Conservation (phyloP, 2,329 filamentous ascomycete species). For the Colletotrichum phormii region DNA sequence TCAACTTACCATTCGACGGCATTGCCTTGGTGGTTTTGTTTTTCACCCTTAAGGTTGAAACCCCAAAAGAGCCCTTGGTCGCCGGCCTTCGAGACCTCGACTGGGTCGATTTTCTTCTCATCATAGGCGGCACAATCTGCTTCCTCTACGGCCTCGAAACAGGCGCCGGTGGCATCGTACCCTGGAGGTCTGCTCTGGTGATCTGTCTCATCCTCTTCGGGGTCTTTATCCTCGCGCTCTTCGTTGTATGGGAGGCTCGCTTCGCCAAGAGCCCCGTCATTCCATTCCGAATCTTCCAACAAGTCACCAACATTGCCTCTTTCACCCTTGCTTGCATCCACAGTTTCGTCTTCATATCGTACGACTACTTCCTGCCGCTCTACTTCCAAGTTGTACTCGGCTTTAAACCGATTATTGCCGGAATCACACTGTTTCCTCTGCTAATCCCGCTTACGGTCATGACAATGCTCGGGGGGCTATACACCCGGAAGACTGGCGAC, state of each 20-base stretch:
- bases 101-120: constrained; percentile 62
- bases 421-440: constrained; percentile 63
- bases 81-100: constrained; percentile 64
- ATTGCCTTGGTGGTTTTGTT: constrained; percentile 50
- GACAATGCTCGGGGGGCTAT: constrained; percentile 44
- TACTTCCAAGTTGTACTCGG: constrained; percentile 69
- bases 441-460: constrained; percentile 45
- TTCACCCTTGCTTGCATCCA: constrained; percentile 49
- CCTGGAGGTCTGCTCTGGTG: constrained; percentile 64
- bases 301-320: constrained; percentile 60
- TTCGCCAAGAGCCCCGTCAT: constrained; percentile 69
- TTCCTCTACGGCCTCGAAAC: constrained; percentile 71
- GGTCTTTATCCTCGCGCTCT: constrained; percentile 49
- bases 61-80: constrained; percentile 64
- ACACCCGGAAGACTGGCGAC: constrained; percentile 72
- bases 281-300: constrained; percentile 63
- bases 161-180: constrained; percentile 61
- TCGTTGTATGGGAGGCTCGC: constrained; percentile 65
- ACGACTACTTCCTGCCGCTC: constrained; percentile 70
- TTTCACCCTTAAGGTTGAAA: constrained; percentile 62
- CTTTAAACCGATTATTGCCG: constrained; percentile 62
- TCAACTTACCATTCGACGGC: constrained; percentile 56
- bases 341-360: constrained; percentile 63
- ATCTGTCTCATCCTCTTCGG: constrained; percentile 65
- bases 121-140: constrained; percentile 69